Conservation (phyloP, 768 basidiomycete species). For the Xanthoconium stramineum region DNA sequence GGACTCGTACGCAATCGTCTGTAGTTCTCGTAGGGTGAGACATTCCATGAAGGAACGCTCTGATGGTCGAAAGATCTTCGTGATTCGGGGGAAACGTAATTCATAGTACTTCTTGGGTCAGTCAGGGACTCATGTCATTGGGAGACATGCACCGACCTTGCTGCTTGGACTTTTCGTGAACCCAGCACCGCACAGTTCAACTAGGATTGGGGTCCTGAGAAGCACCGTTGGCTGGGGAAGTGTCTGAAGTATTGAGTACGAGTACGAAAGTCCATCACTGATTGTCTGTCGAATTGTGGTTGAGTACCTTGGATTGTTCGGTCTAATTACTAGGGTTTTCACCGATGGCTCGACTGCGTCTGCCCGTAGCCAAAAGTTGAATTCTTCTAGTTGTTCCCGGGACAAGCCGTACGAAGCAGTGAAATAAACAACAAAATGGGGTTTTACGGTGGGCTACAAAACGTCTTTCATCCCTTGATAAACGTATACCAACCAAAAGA, state of each 20-base stretch:
- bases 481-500: not conserved
- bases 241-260: constrained; percentile 46
- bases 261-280: constrained; percentile 45
- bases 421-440: constrained; percentile 73
- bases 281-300: constrained; percentile 1
- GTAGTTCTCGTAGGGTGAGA: constrained; percentile 45
- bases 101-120: constrained; percentile 62
- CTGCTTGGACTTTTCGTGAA: constrained; percentile 67
- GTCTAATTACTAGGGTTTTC: not conserved
- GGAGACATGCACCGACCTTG: constrained; percentile 40
- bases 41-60: constrained; percentile 69
- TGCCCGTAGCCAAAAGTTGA: constrained; percentile 59
- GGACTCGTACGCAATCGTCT: constrained; percentile 51
- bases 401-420: constrained; percentile 71
- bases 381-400: constrained; percentile 63
- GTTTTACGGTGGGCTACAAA: constrained; percentile 40
- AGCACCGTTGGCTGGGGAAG: constrained; percentile 54
- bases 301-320: not conserved
- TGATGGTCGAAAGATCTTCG: constrained; percentile 56
- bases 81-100: constrained; percentile 77
- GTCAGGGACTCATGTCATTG: not conserved
- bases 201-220: constrained; percentile 59
- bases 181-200: constrained; percentile 77
- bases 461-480: not conserved
- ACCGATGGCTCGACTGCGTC: constrained; percentile 26